These are phyloP conservation scores for Fraxinus sp. DNA, from an alignment of 305 asterid genomes.

Conservation along the genomic window DNA sequence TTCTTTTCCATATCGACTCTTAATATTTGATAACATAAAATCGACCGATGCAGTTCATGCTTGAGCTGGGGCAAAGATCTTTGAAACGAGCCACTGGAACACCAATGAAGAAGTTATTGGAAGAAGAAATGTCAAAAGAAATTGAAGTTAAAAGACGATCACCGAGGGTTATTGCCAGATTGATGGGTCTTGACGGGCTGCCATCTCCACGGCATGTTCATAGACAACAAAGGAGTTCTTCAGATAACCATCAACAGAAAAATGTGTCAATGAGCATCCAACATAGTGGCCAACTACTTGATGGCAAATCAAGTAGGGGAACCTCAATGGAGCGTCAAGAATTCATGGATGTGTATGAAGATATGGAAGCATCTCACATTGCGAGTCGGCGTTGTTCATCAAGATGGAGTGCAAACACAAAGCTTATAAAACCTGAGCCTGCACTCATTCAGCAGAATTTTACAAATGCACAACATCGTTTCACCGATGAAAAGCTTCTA, in stretches of 20 bases:
- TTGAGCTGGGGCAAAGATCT: slow-evolving; percentile 42
- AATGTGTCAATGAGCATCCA: slow-evolving; percentile 27
- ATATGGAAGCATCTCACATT: slow-evolving; percentile 74
- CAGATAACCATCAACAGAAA: slow-evolving; percentile 26
- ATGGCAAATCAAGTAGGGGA: slow-evolving; percentile 36
- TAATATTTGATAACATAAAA: not conserved
- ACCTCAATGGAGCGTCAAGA: slow-evolving; percentile 54
- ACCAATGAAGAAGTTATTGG: slow-evolving; percentile 44
- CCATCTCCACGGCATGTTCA: slow-evolving; percentile 40
- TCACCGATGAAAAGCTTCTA: slow-evolving; percentile 47
- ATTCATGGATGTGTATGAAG: slow-evolving; percentile 86
- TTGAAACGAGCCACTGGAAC: slow-evolving; percentile 33
- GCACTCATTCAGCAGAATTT: slow-evolving; percentile 55
- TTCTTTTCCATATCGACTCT: not conserved
- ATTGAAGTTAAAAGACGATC: slow-evolving; percentile 43
- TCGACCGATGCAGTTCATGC: slow-evolving; percentile 28
- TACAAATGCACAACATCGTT: slow-evolving; percentile 48
- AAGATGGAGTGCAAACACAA: slow-evolving; percentile 56
- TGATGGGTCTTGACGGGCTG: slow-evolving; percentile 54
- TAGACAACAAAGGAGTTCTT: slow-evolving; percentile 33
- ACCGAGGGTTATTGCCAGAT: slow-evolving; percentile 50
- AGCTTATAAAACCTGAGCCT: slow-evolving; percentile 53
- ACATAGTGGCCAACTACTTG: slow-evolving; percentile 31
- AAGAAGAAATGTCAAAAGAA: slow-evolving; percentile 52
- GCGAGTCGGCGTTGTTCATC: slow-evolving; percentile 58